Evolutionary conservation across 345 rosid genomes (phyloP), one percentile per base, ranked within the genome.

Genomic region (Aquilaria malaccensis): DNA sequence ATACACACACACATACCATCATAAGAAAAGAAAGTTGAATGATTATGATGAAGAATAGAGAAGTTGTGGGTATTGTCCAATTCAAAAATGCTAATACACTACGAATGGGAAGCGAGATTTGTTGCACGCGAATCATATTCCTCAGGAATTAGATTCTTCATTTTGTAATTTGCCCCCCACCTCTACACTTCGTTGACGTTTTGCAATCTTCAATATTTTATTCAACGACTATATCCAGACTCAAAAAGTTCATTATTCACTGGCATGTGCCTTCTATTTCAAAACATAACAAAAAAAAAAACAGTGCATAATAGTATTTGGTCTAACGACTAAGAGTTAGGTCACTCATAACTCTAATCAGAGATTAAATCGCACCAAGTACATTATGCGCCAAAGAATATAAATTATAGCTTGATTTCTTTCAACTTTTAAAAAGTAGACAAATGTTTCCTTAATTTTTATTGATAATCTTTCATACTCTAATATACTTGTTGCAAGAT

Each of bases 91-190:
- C 41, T 70, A 33, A 13, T 63, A 59, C 62, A 30, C 59, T 62
- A 71, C 77, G 61, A 82, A 83, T 81, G 58, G 77, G 61, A 72
- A 70, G 80, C 68, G 64, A 65, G 74, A 37, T 66, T 64, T 70
- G 79, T 69, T 84, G 84, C 81, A 68, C 14, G 46, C 63, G 95
- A 76, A 85, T 85, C 80, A 48, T 67, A 73, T 85, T 72, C 91
- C 67, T 31, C 45, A 52, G 67, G 95, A 87, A 87, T 81, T 45
- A 68, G 87, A 76, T 87, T 79, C 91, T 66, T 74, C 62, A 22
- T 22, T 22, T 22, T 22, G 22, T 22, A 22, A 22, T 22, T 22
- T 22, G 22, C 69, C 79, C 85, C 71, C 84, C 79, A 79, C 65
- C 62, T 53, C 32, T 46, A 61, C 45, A 68, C 33, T 45, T 49